Evolutionary conservation across 495 filamentous ascomycete genomes (phyloP).

Genomic region (Parmelia sp.): DNA sequence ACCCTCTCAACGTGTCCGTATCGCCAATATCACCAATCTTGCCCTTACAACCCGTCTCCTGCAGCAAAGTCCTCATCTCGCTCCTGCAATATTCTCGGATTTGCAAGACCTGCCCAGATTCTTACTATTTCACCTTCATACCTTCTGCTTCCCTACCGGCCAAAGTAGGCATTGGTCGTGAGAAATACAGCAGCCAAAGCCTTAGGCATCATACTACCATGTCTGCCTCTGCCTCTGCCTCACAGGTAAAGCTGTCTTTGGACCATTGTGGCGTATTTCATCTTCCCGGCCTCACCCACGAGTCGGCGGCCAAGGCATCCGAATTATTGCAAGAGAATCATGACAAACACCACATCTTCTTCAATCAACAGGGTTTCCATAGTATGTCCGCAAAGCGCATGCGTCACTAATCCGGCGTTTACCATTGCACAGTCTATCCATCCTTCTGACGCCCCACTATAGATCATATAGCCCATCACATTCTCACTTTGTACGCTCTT

Average conservation of each 20-base stretch:
- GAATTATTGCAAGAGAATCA: slow-evolving; percentile 69
- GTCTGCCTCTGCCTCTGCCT: slow-evolving; percentile 15
- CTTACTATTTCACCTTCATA: neutral
- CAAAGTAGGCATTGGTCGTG: neutral
- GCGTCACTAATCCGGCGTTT: too few relatives aligned
- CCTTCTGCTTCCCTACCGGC: neutral
- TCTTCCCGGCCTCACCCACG: slow-evolving; percentile 43
- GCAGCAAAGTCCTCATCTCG: neutral
- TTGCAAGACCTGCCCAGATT: neutral
- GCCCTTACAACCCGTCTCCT: too few relatives aligned
- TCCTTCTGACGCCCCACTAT: neutral
- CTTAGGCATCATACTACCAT: neutral
- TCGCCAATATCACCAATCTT: too few relatives aligned
- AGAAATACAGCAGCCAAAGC: neutral
- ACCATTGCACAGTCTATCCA: too few relatives aligned
- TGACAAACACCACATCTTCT: slow-evolving; percentile 71
- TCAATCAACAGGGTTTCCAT: slow-evolving; percentile 62
- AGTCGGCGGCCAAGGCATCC: slow-evolving; percentile 53
- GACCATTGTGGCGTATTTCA: slow-evolving; percentile 46
- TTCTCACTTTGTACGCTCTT: slow-evolving; percentile 72
- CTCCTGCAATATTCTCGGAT: neutral
- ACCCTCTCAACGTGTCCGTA: too few relatives aligned
- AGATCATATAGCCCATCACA: slow-evolving; percentile 65
- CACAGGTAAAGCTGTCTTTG: slow-evolving; percentile 20
- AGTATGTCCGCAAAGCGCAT: slow-evolving; percentile 40